Conservation (phyloP, 1,139 yeast species). For the Pichia sp. region DNA sequence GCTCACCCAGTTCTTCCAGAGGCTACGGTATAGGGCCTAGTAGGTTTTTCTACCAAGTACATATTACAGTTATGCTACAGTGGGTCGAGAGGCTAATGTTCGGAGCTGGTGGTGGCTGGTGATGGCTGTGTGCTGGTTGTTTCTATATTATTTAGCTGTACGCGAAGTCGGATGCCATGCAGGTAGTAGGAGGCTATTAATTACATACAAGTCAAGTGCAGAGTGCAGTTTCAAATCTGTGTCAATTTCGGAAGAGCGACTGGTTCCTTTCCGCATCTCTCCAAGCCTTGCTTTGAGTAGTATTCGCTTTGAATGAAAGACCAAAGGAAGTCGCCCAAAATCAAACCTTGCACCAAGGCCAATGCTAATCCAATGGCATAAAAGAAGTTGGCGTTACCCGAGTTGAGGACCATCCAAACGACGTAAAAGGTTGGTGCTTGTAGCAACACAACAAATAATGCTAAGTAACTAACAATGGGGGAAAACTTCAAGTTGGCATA, state of each 20-base stretch:
- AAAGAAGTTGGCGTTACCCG: constrained; percentile 89
- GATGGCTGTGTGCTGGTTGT: no score
- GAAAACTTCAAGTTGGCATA: constrained; percentile 23
- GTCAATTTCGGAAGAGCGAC: constrained; percentile 33
- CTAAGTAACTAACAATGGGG: constrained; percentile 21
- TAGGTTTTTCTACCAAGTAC: no score
- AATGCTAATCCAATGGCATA: constrained; percentile 87
- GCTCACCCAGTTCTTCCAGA: no score
- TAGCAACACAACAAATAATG: constrained; percentile 30
- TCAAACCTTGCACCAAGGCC: constrained; percentile 61
- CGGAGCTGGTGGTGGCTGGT: no score
- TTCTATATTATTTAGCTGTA: no score
- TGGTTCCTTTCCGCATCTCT: constrained; percentile 18
- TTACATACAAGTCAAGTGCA: no score
- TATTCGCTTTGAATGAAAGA: constrained; percentile 68
- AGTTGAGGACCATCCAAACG: constrained; percentile 90
- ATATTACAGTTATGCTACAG: no score
- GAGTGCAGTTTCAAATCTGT: constrained; percentile 27
- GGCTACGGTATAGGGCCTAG: no score
- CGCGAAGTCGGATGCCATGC: no score
- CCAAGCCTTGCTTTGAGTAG: constrained; percentile 29
- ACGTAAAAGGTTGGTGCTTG: constrained; percentile 88
- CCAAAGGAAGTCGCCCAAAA: constrained; percentile 78
- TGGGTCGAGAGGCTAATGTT: no score
- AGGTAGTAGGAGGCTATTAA: no score